These are phyloP conservation scores for Marchantia polymorpha DNA, from an alignment of 225 moss, liverwort and hornwort species.

Conservation along the genomic window DNA sequence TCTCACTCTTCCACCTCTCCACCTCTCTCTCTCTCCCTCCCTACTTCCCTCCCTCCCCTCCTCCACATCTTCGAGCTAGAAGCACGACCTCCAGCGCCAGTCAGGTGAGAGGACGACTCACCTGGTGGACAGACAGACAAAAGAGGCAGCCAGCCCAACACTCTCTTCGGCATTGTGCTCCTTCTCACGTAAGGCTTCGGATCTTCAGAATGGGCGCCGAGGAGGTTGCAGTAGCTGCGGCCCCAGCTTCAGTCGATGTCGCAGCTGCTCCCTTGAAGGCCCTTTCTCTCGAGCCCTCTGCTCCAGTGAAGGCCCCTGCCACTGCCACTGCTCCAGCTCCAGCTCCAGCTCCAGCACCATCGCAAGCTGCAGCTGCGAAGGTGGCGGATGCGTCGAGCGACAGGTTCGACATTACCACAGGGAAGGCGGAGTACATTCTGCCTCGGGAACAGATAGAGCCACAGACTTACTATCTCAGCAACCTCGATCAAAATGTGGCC, in stretches of 20 bases:
- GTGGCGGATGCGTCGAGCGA: background rate
- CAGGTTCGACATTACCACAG: constrained; percentile 28
- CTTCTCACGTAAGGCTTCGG: too few species aligned
- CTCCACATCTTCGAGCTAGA: too few species aligned
- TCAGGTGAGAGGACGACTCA: too few species aligned
- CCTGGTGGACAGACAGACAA: too few species aligned
- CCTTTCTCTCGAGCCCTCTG: too few species aligned
- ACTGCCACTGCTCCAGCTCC: background rate
- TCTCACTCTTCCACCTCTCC: too few species aligned
- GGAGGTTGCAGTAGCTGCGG: background rate
- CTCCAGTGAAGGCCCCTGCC: background rate
- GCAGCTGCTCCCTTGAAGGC: too few species aligned
- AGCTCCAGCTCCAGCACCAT: background rate
- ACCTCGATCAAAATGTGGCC: constrained; percentile 45
- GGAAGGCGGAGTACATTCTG: constrained; percentile 28
- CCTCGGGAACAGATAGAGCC: constrained; percentile 31
- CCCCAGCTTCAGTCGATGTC: background rate
- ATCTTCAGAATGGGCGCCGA: constrained; percentile 11
- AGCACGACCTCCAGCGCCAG: too few species aligned
- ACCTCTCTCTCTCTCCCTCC: too few species aligned
- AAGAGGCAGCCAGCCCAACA: too few species aligned
- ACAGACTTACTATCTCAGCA: constrained; percentile 29
- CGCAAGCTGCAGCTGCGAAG: constrained; percentile 1
- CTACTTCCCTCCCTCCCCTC: too few species aligned
- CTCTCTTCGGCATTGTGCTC: too few species aligned